Evolutionary conservation across 148 eudicot genomes (phyloP).

Genomic region (Suaeda aralocaspica): DNA sequence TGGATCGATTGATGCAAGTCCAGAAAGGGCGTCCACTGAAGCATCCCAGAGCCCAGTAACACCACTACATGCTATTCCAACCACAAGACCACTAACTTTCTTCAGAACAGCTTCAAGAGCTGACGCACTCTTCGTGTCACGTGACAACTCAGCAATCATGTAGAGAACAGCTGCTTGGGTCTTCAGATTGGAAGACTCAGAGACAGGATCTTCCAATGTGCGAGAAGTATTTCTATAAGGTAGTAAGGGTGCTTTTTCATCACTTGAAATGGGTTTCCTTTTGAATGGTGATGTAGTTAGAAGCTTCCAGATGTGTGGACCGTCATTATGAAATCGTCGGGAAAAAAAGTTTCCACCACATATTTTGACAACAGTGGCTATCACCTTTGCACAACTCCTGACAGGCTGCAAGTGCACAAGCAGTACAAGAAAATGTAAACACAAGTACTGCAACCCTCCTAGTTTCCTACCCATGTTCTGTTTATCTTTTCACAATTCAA

Average conservation of each 20-base stretch:
- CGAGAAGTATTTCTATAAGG: conserved; percentile 64
- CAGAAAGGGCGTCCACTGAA: conserved; percentile 62
- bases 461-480: too few relatives aligned
- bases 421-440: not conserved
- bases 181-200: conserved; percentile 67
- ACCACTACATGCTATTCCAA: conserved; percentile 84
- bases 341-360: conserved; percentile 92
- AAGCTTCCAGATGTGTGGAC: conserved; percentile 79
- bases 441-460: too few relatives aligned
- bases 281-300: conserved; percentile 68
- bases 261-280: conserved; percentile 43
- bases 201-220: conserved; percentile 44
- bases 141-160: conserved; percentile 71
- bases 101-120: conserved; percentile 71
- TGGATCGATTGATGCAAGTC: conserved; percentile 64
- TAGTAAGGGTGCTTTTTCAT: conserved; percentile 53
- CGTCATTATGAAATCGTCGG: conserved; percentile 74
- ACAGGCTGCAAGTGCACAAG: conserved; percentile 42
- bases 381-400: conserved; percentile 50
- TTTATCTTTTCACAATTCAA: too few relatives aligned
- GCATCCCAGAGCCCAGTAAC: conserved; percentile 66
- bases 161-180: conserved; percentile 75
- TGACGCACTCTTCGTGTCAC: conserved; percentile 62
- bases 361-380: conserved; percentile 53
- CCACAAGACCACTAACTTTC: conserved; percentile 74